Evolutionary conservation across 2,329 filamentous ascomycete genomes (phyloP), one percentile per base, ranked within the genome.

Genomic region (Fusarium neocosmosporiellum): DNA sequence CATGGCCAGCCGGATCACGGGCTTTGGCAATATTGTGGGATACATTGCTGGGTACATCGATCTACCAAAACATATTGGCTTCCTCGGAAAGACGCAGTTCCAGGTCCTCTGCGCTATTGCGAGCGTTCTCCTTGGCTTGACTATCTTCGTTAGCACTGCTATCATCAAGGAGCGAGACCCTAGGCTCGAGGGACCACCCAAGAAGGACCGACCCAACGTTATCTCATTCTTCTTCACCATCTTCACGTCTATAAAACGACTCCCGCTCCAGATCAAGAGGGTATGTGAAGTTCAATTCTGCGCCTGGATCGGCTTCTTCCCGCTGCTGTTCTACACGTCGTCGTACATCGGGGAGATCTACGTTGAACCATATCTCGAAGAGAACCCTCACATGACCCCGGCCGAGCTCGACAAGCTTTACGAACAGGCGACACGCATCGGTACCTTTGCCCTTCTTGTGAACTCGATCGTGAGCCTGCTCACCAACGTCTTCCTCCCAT

Each of bases 261-360:
- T 98, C 8, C 95, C 96, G 1, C 91, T 92, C 1, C 95, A 97
- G 81, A 94, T 96, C 72, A 88, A 88, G 70, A 92, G 90, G 71
- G 94, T 98, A 39, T 98, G 95, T 79, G 85, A 91, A 72, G 92
- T 95, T 0, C 93, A 96, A 80, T 90, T 96, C 75, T 95, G 92
- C 69, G 94, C 94, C 7, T 98, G 95, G 95, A 91, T 98, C 65
- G 96, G 94, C 60, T 98, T 96, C 90, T 98, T 98, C 78, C 95
- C 95, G 1, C 95, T 98, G 81, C 87, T 98, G 4, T 98, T 97
- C 84, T 98, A 98, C 84, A 94, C 94, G 7, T 97, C 95, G 1
- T 97, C 94, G 20, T 98, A 96, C 81, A 93, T 98, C 75, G 95
- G 94, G 70, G 94, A 98, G 79, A 93, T 98, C 65, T 98, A 98